Base-by-base conservation (phyloP, 805 yeast species). In the Naumovozyma dairenensis region DNA sequence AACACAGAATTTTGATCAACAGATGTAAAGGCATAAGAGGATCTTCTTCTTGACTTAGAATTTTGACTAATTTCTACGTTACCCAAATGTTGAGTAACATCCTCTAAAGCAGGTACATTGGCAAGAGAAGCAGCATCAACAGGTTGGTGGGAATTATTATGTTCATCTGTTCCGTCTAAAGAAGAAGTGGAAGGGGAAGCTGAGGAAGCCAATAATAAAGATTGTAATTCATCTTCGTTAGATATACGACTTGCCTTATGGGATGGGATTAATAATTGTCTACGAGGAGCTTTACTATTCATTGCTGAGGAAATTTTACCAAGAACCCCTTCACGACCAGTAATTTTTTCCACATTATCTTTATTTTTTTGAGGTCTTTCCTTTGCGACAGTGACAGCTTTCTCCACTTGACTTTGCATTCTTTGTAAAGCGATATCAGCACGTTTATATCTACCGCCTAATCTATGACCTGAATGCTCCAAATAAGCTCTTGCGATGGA, bases 341-440 rank as follows among this genome's bases (percentile, higher is more conserved):
- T 35, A 19, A 30, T 22, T 18, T 78, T 93, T 45, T 70, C 69
- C n/a, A 44, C 43, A 24, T 49, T 40, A 31, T 66, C 65, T 28
- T 70, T 66, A 20, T 75, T 74, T 46, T 74, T 74, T 42, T 71
- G 77, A 34, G 84, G 80, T 63, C 85, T 74, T 50, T 85, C 95
- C 55, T 84, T 83, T 16, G 96, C 98, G 25, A 84, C 89, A 35
- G 89, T 82, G 13, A 89, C 96, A 12, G 97, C 97, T 51, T 82
- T 84, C 53, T 86, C 93, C 34, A 89, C 95, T 64, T 89, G 97
- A 57, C 86, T 95, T 63, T 89, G 96, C 95, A 92, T 84, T 67
- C 96, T 78, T 65, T 84, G 95, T 50, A 87, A 69, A 1, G 95
- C 96, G 44, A 85, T 77, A 58, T 84, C 94, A 6, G 87, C 89